Percentiles rank a stretch among this genome's conserved stretches.
phyloP scores from a whole-genome alignment of 2,329 filamentous ascomycete genomes.

The Nemania diffusa region DNA sequence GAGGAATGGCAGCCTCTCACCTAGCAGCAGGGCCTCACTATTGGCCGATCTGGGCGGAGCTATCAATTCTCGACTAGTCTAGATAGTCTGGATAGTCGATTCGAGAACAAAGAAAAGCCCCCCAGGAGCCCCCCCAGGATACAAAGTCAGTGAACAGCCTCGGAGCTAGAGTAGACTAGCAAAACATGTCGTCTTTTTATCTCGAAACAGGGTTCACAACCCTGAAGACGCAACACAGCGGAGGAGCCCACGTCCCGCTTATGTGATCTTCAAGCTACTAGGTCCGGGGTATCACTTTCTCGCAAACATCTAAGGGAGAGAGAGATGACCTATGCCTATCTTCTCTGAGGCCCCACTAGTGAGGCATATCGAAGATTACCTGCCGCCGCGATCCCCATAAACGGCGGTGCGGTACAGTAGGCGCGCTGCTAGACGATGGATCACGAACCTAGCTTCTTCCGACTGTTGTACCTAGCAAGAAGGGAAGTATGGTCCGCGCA shows the following conservation, averaged over 20 bases:
- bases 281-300: slow-evolving; percentile 20
- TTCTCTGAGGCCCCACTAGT: slow-evolving; percentile 1
- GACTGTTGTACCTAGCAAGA: slow-evolving; percentile 3
- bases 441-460: slow-evolving; percentile 10
- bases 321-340: slow-evolving; percentile 1
- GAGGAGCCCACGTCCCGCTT: slow-evolving; percentile 20
- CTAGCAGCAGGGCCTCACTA: slow-evolving; percentile 26
- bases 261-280: slow-evolving; percentile 21
- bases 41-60: slow-evolving; percentile 26
- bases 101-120: not conserved
- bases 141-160: not conserved
- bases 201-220: slow-evolving; percentile 20
- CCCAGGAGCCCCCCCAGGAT: not conserved
- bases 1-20: slow-evolving; percentile 4
- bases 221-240: slow-evolving; percentile 18
- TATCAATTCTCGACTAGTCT: not conserved
- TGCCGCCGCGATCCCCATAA: slow-evolving; percentile 28
- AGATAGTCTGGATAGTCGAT: not conserved
- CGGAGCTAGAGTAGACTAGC: not conserved
- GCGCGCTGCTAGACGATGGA: slow-evolving; percentile 5
- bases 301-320: not conserved
- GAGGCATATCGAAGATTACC: slow-evolving; percentile 4
- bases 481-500: slow-evolving; percentile 2
- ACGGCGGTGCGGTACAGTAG: slow-evolving; percentile 9
- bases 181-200: not conserved